These are phyloP conservation scores for Yamadazyma diospyri DNA, from an alignment of 1,139 yeast species.

Conservation along the genomic window DNA sequence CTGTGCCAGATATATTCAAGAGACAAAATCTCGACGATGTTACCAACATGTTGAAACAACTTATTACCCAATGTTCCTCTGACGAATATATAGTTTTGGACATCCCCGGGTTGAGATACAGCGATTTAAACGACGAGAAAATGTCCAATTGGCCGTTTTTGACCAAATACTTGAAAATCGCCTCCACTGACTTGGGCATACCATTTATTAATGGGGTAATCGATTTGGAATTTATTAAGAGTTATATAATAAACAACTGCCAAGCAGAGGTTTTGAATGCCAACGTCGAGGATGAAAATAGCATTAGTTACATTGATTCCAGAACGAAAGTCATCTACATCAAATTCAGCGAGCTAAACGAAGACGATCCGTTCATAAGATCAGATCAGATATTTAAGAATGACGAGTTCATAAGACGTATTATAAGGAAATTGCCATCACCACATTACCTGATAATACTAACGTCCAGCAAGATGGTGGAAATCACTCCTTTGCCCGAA, in stretches of 20 bases:
- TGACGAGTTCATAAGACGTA: conserved; percentile 50
- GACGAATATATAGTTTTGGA: conserved; percentile 68
- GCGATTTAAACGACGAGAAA: conserved; percentile 48
- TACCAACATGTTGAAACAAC: conserved; percentile 42
- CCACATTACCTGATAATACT: conserved; percentile 57
- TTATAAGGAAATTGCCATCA: conserved; percentile 63
- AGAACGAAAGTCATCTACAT: conserved; percentile 57
- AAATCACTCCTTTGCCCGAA: conserved; percentile 32
- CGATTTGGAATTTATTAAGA: conserved; percentile 46
- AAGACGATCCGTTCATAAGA: conserved; percentile 19
- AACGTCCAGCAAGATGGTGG: conserved; percentile 28
- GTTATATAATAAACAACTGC: conserved; percentile 44
- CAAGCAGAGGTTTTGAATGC: conserved; percentile 42
- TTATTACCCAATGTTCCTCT: conserved; percentile 60
- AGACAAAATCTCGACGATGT: conserved; percentile 22
- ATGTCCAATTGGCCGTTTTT: conserved; percentile 50
- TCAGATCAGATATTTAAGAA: conserved; percentile 25
- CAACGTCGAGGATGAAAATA: conserved; percentile 38
- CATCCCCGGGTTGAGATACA: conserved; percentile 61
- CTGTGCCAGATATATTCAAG: conserved; percentile 17
- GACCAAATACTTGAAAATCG: conserved; percentile 49
- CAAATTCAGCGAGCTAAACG: conserved; percentile 49
- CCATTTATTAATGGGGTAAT: conserved; percentile 49
- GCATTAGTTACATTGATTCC: conserved; percentile 54
- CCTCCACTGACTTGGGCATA: conserved; percentile 63